Evolutionary conservation across 108 stramenopile species (phyloP).

Genomic region (Mediolabrus comicus): DNA sequence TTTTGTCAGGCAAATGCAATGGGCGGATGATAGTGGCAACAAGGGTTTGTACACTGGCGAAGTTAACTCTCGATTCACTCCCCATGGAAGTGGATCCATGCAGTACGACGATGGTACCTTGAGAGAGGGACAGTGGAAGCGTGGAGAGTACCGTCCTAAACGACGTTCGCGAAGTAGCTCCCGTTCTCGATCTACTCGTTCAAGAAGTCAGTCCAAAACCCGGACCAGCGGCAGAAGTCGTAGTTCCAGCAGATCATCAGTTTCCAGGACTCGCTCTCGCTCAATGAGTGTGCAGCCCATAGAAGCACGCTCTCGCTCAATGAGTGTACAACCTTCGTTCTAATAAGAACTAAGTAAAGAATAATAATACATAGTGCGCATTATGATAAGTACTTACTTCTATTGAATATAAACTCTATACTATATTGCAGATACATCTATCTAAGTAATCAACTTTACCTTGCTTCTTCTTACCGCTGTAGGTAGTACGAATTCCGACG

Average conservation of each 20-base stretch:
- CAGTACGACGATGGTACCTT: constrained; percentile 19
- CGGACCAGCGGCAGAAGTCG: not conserved
- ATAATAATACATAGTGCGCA: not conserved
- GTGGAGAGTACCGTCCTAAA: constrained; percentile 16
- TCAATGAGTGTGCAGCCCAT: not conserved
- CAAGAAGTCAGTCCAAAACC: not conserved
- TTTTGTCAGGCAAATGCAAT: constrained; percentile 31
- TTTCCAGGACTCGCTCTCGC: not conserved
- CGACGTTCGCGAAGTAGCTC: not conserved
- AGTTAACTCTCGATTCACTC: constrained; percentile 25
- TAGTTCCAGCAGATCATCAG: not conserved
- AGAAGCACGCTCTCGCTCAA: not conserved
- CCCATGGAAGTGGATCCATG: constrained; percentile 33
- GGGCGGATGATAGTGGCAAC: constrained; percentile 26
- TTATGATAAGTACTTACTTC: not conserved
- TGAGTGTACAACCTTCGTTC: too few relatives aligned
- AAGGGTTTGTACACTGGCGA: constrained; percentile 39
- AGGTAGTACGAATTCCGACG: too few relatives aligned
- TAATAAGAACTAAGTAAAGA: not conserved
- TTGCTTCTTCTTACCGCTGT: too few relatives aligned
- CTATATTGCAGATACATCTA: too few relatives aligned
- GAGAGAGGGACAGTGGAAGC: constrained; percentile 39
- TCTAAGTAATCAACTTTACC: too few relatives aligned
- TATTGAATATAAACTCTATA: too few relatives aligned
- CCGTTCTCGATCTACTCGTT: not conserved